Conservation (phyloP, 352 stramenopile species). For the Globisporangium polare region DNA sequence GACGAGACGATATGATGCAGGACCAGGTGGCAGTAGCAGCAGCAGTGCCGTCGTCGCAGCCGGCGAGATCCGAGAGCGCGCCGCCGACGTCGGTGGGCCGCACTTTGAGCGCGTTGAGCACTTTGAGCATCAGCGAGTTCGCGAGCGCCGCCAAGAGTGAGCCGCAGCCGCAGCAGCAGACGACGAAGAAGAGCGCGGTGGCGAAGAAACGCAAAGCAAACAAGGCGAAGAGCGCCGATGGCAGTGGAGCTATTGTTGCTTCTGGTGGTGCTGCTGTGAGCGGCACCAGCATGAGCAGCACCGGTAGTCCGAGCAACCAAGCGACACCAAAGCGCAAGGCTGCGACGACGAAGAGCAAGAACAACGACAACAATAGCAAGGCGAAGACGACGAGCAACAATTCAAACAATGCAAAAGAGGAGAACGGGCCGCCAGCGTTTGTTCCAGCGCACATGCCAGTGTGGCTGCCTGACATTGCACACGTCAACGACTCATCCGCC, state of each 20-base stretch:
- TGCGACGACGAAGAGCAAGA: slow-evolving; percentile 9
- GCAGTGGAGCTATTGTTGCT: background rate
- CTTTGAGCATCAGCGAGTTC: slow-evolving; percentile 5
- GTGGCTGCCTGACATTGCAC: slow-evolving; percentile 26
- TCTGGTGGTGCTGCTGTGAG: background rate
- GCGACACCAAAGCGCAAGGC: slow-evolving; percentile 9
- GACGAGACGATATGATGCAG: background rate
- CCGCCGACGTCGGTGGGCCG: background rate
- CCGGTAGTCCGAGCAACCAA: background rate
- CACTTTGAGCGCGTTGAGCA: slow-evolving; percentile 4
- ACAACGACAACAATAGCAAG: slow-evolving; percentile 8
- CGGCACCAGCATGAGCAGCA: background rate
- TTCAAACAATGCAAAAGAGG: background rate
- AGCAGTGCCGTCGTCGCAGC: background rate
- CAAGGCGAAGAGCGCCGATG: background rate
- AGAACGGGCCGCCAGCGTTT: background rate
- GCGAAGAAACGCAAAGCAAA: slow-evolving; percentile 1
- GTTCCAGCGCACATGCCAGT: slow-evolving; percentile 17
- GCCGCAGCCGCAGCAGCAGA: background rate
- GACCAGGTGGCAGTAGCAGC: background rate
- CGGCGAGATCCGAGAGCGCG: background rate
- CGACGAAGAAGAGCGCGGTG: background rate
- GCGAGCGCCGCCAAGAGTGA: background rate
- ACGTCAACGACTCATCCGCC: slow-evolving; percentile 30
- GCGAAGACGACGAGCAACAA: slow-evolving; percentile 3